phyloP scores from a whole-genome alignment of 2,329 filamentous ascomycete species.

The Cercospora sesami region DNA sequence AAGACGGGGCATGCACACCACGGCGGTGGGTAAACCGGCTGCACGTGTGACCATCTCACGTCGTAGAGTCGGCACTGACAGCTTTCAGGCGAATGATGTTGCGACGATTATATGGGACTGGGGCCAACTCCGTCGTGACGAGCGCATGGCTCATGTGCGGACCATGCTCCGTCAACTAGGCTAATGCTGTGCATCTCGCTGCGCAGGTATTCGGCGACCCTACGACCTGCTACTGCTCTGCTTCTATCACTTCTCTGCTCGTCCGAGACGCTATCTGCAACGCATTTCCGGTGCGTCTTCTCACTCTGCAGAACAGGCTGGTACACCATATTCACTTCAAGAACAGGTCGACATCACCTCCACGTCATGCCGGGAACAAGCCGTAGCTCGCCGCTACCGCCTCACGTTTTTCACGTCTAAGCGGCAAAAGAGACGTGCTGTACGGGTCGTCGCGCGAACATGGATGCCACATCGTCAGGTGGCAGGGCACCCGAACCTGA shows the following conservation, averaged over 20 bases:
- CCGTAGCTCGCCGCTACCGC: not conserved
- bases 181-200: not conserved
- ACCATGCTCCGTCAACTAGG: not conserved
- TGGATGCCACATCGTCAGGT: not conserved
- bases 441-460: not conserved
- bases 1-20: not conserved
- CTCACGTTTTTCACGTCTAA: not conserved
- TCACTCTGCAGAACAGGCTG: not conserved
- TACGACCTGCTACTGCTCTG: not conserved
- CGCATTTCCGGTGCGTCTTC: too few species aligned
- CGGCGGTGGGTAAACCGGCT: not conserved
- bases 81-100: not conserved
- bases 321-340: not conserved
- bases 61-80: not conserved
- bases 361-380: not conserved
- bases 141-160: not conserved
- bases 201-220: not conserved
- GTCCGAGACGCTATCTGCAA: too few species aligned
- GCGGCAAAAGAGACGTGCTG: not conserved
- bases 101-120: not conserved
- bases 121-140: not conserved
- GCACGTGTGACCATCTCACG: not conserved
- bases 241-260: too few species aligned
- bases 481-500: not conserved
- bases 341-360: not conserved